Base-by-base conservation (phyloP, 805 yeast species). In the Barnettozyma siamensis region DNA sequence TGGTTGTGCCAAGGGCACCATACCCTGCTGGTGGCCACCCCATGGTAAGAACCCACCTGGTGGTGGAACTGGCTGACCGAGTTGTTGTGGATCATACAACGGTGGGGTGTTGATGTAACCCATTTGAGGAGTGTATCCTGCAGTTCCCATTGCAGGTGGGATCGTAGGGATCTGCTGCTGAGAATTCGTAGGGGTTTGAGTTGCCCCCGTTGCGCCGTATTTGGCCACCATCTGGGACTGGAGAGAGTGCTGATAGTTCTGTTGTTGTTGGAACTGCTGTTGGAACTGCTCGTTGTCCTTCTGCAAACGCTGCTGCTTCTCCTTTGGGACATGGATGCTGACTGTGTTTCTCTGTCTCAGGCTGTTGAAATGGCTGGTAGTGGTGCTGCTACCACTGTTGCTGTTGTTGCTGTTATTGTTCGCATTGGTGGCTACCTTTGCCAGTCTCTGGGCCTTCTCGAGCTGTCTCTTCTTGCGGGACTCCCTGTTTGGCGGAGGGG, bases 161-260 rank as follows among this genome's bases (percentile, higher is more conserved):
- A n/a, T n/a, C n/a, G n/a, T n/a, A 16, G 36, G 24, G 9, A 21
- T 21, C 15, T 32, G 43, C 19, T 18, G 35, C 12, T 37, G 38
- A 20, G 17, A n/a, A n/a, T 26, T 19, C 17, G 36, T 29, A 30
- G 3, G 16, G 44, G 33, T 11, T 18, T 6, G 35, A 20, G 19
- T 38, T 4, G 48, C 48, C 6, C 54, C 55, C 16, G 47, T 46
- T 16, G 39, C 44, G 26, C 53, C 55, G 39, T 53, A 54, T 36
- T 48, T 51, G 2, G 51, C 51, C 8, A 57, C 54, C 43, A 51
- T 45, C 34, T 48, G 51, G 11, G 18, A 19, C 18, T 53, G 56
- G 15, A 49, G 31, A n/a, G n/a, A 21, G 16, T 43, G 50, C 31
- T 51, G 57, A 11, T 43, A 38, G 13, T 45, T 49, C 24, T 49